Conservation (phyloP, 495 filamentous ascomycete genomes). For the Aspergillus sparsus region DNA sequence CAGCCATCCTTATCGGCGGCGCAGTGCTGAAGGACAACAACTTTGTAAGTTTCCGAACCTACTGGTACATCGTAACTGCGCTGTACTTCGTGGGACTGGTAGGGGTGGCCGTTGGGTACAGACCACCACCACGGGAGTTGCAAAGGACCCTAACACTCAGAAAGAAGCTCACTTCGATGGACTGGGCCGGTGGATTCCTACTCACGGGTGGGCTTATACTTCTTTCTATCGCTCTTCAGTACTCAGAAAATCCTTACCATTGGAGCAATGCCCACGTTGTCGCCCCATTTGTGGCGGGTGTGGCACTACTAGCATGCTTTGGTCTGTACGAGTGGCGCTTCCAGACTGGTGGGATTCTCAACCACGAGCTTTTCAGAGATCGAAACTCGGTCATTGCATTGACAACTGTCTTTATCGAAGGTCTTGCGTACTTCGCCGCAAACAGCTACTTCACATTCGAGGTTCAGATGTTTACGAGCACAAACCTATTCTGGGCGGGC, state of each 20-base stretch:
- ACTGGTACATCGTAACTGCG: background rate
- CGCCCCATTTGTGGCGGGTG: background rate
- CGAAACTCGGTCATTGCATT: background rate
- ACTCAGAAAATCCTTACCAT: background rate
- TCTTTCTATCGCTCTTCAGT: background rate
- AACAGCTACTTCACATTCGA: background rate
- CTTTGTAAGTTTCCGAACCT: background rate
- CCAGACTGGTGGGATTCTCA: background rate
- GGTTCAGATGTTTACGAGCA: background rate
- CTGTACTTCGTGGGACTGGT: background rate
- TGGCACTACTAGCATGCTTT: background rate
- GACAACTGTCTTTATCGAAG: background rate
- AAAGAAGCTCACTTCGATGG: background rate
- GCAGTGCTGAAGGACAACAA: background rate
- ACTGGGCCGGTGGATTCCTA: background rate
- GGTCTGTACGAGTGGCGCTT: background rate
- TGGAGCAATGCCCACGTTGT: background rate
- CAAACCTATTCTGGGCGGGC: background rate
- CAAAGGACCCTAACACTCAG: background rate
- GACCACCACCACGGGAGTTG: background rate
- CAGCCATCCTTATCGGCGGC: background rate
- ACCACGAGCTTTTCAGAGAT: background rate
- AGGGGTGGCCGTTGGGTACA: background rate
- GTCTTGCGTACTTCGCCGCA: background rate
- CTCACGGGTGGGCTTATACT: background rate